Base-by-base conservation (phyloP, 441 rosid genomes). In the Eutrema salsugineum region DNA sequence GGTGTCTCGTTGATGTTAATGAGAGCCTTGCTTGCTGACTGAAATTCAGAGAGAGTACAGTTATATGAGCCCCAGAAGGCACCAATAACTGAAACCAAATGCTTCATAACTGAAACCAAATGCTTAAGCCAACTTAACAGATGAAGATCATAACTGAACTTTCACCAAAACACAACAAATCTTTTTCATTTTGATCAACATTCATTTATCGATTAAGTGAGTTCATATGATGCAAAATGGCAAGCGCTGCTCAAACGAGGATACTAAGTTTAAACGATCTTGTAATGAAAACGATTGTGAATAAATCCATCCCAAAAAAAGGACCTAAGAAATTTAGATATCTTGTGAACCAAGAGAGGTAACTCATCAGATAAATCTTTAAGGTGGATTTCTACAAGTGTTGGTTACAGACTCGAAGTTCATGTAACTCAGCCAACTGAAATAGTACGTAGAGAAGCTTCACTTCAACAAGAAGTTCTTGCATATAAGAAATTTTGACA, bases 41-140 rank as follows among this genome's bases (percentile, higher is more conserved):
- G 73, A 48, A 68, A 63, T 22, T 83, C 88, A 90, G 85, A 82
- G 75, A 77, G 30, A 49, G 75, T 63, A 48, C 66, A 75, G 63
- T 66, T 49, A 47, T 58, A 32, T 22, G 9, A 72, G 46, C 43
- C 6, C 20, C 56, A 38, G 12, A 20, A 9, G 50, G 15, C 22
- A 15, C 8, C 22, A 4, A 30, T 1, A 8, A 43, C 47, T 14
- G 56, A 69, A 58, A 24, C 6, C n/a, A 36, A 59, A 47, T 53
- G 12, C 22, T 54, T 63, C 17, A 28, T 2, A 12, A 43, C 38
- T n/a, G 57, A 70, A 59, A 24, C 7, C n/a, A 36, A 60, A 47
- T 53, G 12, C 24, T 54, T 63, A n/a, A 6, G 19, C 44, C 54
- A 43, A 33, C 16, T 47, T 12, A 24, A 55, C 32, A 48, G 59